Evolutionary conservation across 2,329 filamentous ascomycete genomes (phyloP), one percentile per base, ranked within the genome.

Genomic region (Claviceps quebecensis): DNA sequence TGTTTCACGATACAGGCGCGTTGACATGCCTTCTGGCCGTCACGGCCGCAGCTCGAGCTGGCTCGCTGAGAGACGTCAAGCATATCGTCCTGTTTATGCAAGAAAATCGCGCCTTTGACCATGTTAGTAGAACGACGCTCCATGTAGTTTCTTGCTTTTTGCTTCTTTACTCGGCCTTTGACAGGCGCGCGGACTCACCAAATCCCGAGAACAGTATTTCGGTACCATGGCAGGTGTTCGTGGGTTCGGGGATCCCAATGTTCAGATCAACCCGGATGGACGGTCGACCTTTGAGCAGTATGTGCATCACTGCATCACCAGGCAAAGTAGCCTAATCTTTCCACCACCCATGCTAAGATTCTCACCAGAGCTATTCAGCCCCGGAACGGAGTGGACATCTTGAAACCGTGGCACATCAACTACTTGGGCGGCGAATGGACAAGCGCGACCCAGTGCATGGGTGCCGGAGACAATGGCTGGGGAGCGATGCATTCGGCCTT

Each of bases 1-100:
- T 44, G 48, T 19, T 39, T 23, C 9, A 16, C 34, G 45, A 17
- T 16, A 19, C 36, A 23, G 23, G 22, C 39, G n/a, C 40, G 3
- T 14, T 43, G 19, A 38, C 52, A 38, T 38, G 26, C 9, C 47
- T 52, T 40, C 17, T 63, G 54, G 56, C 56, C 47, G 56, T 56
- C 41, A 52, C 47, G 38, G 43, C 45, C 16, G 57, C 58, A 29
- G 56, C 53, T 4, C 53, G 55, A 2, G 70, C 65, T 5, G 67
- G 65, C 2, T 72, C 71, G 7, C 62, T 76, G 37, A 67, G 66
- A 26, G 74, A 77, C 51, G 72, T 78, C 53, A 70, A 78, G 50
- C 75, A 78, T 68, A 74, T 78, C 38, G 68, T 78, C n/a, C 69
- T 78, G 38, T 75, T 78, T 57, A 78, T 78, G 75, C 74, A 77